Conservation (phyloP, 768 basidiomycete genomes). For the Lentinula guzmanii region DNA sequence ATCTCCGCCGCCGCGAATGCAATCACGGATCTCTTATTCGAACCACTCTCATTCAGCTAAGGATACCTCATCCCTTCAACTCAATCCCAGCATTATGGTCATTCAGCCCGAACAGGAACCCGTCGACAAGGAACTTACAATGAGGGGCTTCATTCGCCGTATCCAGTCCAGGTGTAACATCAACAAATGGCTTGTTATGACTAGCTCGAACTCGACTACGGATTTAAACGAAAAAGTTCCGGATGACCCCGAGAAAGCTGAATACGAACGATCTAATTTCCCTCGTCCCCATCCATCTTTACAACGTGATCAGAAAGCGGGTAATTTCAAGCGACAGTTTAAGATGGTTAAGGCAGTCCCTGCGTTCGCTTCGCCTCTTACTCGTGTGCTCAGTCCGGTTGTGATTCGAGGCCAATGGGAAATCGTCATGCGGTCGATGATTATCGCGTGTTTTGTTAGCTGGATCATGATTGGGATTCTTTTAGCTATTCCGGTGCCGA, state of each 20-base stretch:
- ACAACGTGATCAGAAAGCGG: neutral
- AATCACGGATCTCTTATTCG: neutral
- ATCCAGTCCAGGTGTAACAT: conserved; percentile 38
- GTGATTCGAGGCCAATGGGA: conserved; percentile 83
- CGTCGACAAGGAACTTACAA: conserved; percentile 16
- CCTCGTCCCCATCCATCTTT: conserved; percentile 1
- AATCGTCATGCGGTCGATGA: conserved; percentile 59
- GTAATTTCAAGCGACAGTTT: conserved; percentile 25
- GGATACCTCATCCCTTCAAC: neutral
- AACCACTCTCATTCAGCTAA: neutral
- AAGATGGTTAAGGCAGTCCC: conserved; percentile 52
- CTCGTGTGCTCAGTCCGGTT: conserved; percentile 60
- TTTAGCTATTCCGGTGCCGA: conserved; percentile 32
- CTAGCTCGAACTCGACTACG: neutral
- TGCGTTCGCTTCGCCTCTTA: conserved; percentile 65
- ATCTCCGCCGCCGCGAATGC: neutral
- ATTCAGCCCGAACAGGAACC: conserved; percentile 16
- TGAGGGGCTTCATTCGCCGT: conserved; percentile 29
- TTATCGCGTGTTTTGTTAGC: conserved; percentile 38
- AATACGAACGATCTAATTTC: conserved; percentile 4
- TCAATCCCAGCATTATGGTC: neutral
- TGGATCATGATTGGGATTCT: conserved; percentile 34
- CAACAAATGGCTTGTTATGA: conserved; percentile 27
- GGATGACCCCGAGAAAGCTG: neutral
- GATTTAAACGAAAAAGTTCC: conserved; percentile 1